phyloP scores from a whole-genome alignment of 2,329 filamentous ascomycete genomes.

The Chaetomium sp. region DNA sequence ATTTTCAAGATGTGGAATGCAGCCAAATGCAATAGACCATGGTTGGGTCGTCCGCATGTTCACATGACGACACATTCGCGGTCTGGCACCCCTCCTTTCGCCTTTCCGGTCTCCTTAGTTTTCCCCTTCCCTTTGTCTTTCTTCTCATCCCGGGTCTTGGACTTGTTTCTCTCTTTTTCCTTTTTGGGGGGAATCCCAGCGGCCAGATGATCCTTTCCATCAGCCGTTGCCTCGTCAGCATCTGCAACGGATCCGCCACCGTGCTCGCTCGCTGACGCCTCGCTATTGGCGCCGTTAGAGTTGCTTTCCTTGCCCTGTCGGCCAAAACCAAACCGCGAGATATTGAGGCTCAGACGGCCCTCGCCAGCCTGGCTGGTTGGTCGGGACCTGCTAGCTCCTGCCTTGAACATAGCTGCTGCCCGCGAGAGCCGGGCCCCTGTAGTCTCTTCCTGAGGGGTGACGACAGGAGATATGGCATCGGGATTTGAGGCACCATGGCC shows the following conservation, averaged over 20 bases:
- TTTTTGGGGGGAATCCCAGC: slow-evolving; percentile 19
- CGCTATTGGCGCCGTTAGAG: slow-evolving; percentile 1
- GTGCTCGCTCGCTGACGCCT: slow-evolving; percentile 13
- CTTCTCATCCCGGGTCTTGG: slow-evolving; percentile 32
- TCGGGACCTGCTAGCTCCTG: slow-evolving; percentile 34
- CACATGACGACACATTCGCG: slow-evolving; percentile 24
- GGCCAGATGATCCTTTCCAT: slow-evolving; percentile 5
- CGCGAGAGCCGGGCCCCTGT: slow-evolving; percentile 50
- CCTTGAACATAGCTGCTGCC: slow-evolving; percentile 49
- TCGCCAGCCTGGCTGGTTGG: slow-evolving; percentile 54
- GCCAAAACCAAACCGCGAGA: slow-evolving; percentile 49
- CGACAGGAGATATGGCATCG: slow-evolving; percentile 31
- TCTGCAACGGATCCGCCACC: slow-evolving; percentile 15
- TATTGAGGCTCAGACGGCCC: slow-evolving; percentile 50
- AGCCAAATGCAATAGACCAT: no score
- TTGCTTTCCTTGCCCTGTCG: slow-evolving; percentile 44
- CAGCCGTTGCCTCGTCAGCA: slow-evolving; percentile 11
- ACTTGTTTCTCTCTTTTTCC: slow-evolving; percentile 32
- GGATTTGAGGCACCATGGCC: slow-evolving; percentile 34
- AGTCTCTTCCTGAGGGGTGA: slow-evolving; percentile 46
- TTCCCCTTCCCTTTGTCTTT: slow-evolving; percentile 27
- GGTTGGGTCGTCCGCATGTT: neutral
- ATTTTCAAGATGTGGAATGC: no score
- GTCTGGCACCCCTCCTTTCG: slow-evolving; percentile 16
- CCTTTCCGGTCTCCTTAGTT: slow-evolving; percentile 11